A percentile compares a stretch with the other conserved stretches of the same genome.
Evolutionary conservation across 2,329 filamentous ascomycete genomes (phyloP).

Genomic region (Hymenoscyphus linearis): DNA sequence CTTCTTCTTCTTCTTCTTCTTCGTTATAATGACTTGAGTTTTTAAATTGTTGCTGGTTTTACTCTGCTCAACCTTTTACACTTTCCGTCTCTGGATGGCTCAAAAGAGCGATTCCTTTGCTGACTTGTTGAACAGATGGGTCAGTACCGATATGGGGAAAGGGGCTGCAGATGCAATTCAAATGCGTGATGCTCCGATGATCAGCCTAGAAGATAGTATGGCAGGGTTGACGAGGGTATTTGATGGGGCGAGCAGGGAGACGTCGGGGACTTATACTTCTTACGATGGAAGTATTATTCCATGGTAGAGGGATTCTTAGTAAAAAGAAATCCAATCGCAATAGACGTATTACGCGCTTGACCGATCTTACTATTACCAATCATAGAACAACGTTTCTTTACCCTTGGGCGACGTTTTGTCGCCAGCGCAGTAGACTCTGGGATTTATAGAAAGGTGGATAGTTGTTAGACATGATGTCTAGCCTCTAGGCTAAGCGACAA

Average conservation of each 20-base stretch:
- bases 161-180: slow-evolving; percentile 14
- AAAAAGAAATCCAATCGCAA: not conserved
- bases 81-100: not conserved
- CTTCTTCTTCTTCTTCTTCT: no score
- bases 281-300: not conserved
- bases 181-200: slow-evolving; percentile 17
- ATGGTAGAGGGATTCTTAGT: not conserved
- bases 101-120: not conserved
- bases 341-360: no score
- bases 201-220: slow-evolving; percentile 17
- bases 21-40: no score
- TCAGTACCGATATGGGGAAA: slow-evolving; percentile 28
- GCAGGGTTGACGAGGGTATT: not conserved
- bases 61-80: no score
- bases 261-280: not conserved
- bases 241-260: not conserved
- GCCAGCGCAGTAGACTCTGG: no score
- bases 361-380: no score
- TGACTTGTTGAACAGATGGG: slow-evolving; percentile 20
- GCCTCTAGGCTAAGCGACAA: no score
- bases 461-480: no score
- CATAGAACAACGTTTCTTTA: no score
- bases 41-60: no score
- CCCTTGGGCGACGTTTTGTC: no score
- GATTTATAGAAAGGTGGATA: no score